A percentile compares a stretch with the other conserved stretches of the same genome.
phyloP scores from a whole-genome alignment of 768 basidiomycete genomes.

The Xanthoconium purpureum region DNA sequence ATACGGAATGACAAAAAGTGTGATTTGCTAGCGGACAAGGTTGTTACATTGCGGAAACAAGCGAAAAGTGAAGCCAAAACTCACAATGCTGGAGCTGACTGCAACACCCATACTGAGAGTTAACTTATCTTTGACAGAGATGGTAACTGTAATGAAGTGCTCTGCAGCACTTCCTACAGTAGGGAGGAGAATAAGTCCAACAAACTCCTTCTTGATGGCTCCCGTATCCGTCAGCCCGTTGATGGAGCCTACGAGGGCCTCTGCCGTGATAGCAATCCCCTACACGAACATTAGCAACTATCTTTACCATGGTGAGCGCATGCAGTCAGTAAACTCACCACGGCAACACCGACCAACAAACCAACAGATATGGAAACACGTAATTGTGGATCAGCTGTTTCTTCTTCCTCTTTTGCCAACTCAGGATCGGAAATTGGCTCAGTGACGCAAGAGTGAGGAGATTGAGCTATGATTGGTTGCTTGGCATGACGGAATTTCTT shows the following conservation, averaged over 20 bases:
- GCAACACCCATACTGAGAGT: conserved; percentile 85
- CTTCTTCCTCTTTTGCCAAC: conserved; percentile 17
- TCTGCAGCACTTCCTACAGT: conserved; percentile 94
- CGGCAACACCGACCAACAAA: conserved; percentile 56
- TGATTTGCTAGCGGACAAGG: too few species aligned
- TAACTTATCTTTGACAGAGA: conserved; percentile 85
- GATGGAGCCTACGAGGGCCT: conserved; percentile 77
- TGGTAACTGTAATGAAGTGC: conserved; percentile 87
- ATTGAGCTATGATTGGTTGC: too few species aligned
- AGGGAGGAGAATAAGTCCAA: conserved; percentile 83
- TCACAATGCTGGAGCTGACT: conserved; percentile 76
- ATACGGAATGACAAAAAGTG: too few species aligned
- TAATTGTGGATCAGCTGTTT: conserved; percentile 48
- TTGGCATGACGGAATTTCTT: conserved; percentile 18
- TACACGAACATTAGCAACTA: conserved; percentile 17
- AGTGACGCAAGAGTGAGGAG: too few species aligned
- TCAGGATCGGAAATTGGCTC: conserved; percentile 9
- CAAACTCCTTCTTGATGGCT: conserved; percentile 71
- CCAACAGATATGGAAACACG: conserved; percentile 52
- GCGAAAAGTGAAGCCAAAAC: conserved; percentile 23
- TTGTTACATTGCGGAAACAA: too few species aligned
- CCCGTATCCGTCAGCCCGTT: conserved; percentile 60
- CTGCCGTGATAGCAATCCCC: conserved; percentile 55
- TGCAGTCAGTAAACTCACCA: conserved; percentile 41
- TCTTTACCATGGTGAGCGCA: too few species aligned